Percentiles rank a stretch among this genome's conserved stretches.
Evolutionary conservation across 305 asterid genomes (phyloP).

Genomic region (Fraxinus angustifolia): DNA sequence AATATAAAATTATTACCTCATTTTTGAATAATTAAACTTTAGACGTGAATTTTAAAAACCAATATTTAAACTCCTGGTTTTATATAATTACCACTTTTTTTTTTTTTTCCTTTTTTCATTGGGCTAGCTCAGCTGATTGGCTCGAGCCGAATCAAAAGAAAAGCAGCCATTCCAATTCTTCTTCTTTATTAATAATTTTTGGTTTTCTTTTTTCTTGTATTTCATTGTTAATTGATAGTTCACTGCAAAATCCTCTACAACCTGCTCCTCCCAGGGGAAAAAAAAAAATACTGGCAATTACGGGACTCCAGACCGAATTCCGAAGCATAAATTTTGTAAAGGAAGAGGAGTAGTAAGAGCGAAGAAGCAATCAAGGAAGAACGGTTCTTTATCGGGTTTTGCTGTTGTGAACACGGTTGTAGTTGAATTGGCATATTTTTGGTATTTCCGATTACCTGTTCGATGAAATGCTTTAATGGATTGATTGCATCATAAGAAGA

Average conservation of each 20-base stretch:
- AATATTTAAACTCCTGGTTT: too few species aligned
- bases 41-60: too few species aligned
- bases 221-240: not conserved
- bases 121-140: not conserved
- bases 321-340: not conserved
- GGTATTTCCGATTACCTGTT: not conserved
- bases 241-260: not conserved
- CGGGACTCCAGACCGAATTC: not conserved
- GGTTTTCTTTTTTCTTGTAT: not conserved
- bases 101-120: too few species aligned
- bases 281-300: not conserved
- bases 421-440: not conserved
- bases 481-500: not conserved
- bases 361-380: not conserved
- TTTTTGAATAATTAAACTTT: too few species aligned
- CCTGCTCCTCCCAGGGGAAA: not conserved
- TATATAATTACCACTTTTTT: too few species aligned
- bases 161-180: not conserved
- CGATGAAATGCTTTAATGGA: not conserved
- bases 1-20: too few species aligned
- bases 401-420: not conserved
- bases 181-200: not conserved
- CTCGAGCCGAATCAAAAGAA: not conserved
- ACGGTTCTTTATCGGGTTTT: not conserved
- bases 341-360: not conserved